Base-by-base conservation (phyloP, 1,139 yeast species). In the Magnusiomyces paraingens region DNA sequence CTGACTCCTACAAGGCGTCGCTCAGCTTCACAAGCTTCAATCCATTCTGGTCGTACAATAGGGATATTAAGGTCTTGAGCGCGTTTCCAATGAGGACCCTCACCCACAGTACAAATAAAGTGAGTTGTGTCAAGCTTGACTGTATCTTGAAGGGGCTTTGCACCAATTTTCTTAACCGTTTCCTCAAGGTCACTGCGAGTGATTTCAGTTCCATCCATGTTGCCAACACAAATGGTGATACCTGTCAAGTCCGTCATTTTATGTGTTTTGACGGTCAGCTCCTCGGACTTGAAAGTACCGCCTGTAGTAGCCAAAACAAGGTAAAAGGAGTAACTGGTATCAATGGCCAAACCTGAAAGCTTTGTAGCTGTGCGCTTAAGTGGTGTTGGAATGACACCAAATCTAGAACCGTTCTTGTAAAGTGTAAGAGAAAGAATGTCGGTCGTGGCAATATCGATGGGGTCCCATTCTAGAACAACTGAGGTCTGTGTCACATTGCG, bases 221-320 rank as follows among this genome's bases (percentile, higher is more conserved):
- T 87, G 32, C 99, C 98, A 53, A 90, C 70, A 68, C 99, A 93
- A 2, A 89, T 86, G 1, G 95, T 89, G 57, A 93, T 89, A 57
- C 99, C 99, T 1, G 90, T 80, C 63, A 94, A 76, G 69, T 93
- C 97, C 0, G 97, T 91, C 97, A 93, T 91, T 67, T 90, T 91
- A 68, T 91, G 98, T 6, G 99, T 93, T 56, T 80, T 84, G 12
- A 91, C 82, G 53, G 79, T 80, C 43, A 93, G 70, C 38, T 73
- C 72, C 45, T 89, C 85, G 5, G 96, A 86, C 66, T 75, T 75
- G 65, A 79, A 88, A 18, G 78, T 77, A 15, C 99, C 99, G 0
- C 98, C 95, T 1, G 96, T 84, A 5, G 99, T 91, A 57, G 84
- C 85, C 66, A 93, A 75, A 61, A 84, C 80, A 64, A 93, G 77